Evolutionary conservation across 2,329 filamentous ascomycete species (phyloP), one percentile per base, ranked within the genome.

Genomic region (Spiromastix sp.): DNA sequence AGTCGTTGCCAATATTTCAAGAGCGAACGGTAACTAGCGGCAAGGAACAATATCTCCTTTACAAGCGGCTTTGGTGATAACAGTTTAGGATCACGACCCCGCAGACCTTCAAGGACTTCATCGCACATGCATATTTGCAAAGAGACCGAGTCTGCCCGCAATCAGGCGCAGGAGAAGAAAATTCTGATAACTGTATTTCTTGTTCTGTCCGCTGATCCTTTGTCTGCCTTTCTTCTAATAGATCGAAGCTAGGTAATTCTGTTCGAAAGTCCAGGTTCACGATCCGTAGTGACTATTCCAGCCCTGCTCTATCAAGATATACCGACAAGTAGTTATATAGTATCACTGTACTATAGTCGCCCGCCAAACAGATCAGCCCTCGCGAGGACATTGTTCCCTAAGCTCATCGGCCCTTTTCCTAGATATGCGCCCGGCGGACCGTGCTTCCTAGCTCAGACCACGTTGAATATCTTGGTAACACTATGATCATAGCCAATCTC

Each of bases 211-310:
- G 49, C 52, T 50, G 48, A 51, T 52, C 47, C 48, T 54, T 43
- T 63, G 64, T 60, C 65, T 79, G 74, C n/a, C n/a, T n/a, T n/a
- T n/a, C n/a, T 80, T 78, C 79, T 82, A 83, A 77, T 72, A 77
- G 55, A 61, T 62, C 62, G 72, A 74, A 75, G 74, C 77, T 82
- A 81, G 74, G 72, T 74, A 73, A 71, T 75, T 66, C 43, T 54
- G 50, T 48, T 54, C 63, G 62, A 62, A 47, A 50, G 45, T 46
- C 47, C 48, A 52, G 45, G 46, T 46, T 40, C 47, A 52, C 49
- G 56, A 55, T 46, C 49, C 51, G 53, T 51, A 52, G 50, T 48
- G 56, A 56, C 61, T 69, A 57, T 62, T 65, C 66, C 60, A 66
- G 67, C 52, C 67, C 67, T 69, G 72, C 67, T 73, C 72, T 78